A percentile compares a stretch with the other conserved stretches of the same genome.
These are phyloP conservation scores for Scheffersomyces illinoinensis DNA, from an alignment of 1,139 yeast species.

Conservation along the genomic window DNA sequence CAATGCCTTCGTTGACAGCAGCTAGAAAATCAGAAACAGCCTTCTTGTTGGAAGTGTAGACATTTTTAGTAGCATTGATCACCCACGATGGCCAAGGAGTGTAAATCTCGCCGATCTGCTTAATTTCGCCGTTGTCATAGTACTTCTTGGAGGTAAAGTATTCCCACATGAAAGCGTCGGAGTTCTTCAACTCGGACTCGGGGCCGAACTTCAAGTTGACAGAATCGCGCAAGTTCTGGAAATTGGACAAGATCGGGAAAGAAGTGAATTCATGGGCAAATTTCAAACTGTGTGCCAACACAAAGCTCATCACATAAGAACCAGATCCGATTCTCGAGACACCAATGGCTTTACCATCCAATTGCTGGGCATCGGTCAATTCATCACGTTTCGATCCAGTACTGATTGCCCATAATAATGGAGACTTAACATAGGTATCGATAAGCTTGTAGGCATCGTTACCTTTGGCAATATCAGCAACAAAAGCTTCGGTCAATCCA, in stretches of 20 bases:
- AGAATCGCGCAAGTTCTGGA: constrained; percentile 74
- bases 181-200: constrained; percentile 30
- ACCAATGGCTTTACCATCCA: constrained; percentile 67
- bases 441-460: constrained; percentile 60
- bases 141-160: constrained; percentile 84
- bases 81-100: constrained; percentile 99
- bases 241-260: constrained; percentile 64
- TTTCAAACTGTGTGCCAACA: constrained; percentile 62
- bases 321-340: constrained; percentile 92
- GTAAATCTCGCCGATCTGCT: constrained; percentile 80
- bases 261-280: constrained; percentile 49
- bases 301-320: constrained; percentile 87
- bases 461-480: constrained; percentile 78
- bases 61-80: constrained; percentile 50
- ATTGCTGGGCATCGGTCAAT: constrained; percentile 48
- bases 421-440: constrained; percentile 84
- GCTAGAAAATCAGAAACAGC: constrained; percentile 44
- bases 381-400: constrained; percentile 67
- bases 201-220: constrained; percentile 57
- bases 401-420: constrained; percentile 87
- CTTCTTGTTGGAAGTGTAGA: constrained; percentile 24
- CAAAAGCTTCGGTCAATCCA: constrained; percentile 89
- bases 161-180: constrained; percentile 97
- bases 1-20: constrained; percentile 67
- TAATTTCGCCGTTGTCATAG: constrained; percentile 77